Evolutionary conservation across 305 asterid genomes (phyloP), one percentile per base, ranked within the genome.

Genomic region (Fraxinus ornus): DNA sequence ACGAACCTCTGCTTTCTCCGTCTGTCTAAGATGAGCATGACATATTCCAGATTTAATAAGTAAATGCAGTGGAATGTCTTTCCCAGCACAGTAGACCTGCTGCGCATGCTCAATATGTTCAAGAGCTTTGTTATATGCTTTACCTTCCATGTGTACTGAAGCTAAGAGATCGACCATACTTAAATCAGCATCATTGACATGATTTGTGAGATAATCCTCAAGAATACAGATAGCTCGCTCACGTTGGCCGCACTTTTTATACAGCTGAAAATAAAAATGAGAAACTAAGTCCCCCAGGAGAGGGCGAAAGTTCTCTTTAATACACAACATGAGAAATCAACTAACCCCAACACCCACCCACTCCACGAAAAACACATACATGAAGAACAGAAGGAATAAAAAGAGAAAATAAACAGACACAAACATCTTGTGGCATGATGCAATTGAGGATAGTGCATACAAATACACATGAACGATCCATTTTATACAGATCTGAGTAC

Each of bases 1-100:
- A 68, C 90, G 39, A 37, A 88, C 94, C 91, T 93, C 89, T 41
- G 94, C 94, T 85, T 88, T 88, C 81, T 88, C 90, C 86, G 83
- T 41, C 83, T 91, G 81, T 57, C 93, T 91, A 77, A 93, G 92
- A 86, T 89, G 91, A 88, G 87, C 86, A 57, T 87, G 89, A 76
- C 95, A 93, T 75, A 91, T 86, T 81, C 97, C 95, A 82, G 97
- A 94, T 86, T 90, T 91, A 79, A 83, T 77, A 78, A 71, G 77
- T 35, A 91, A 83, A 89, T 84, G 21, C 47, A 86, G 79, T 47
- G 93, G 91, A 84, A 84, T 68, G 85, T 89, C 87, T 83, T 89
- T 89, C 68, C 83, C 92, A 83, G 86, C 78, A 82, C 66, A 62
- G 55, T 77, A 74, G 13, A 66, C 89, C 84, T 83, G 86, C 79